Conservation (phyloP, 2,329 filamentous ascomycete genomes). For the Epichloe elymi region DNA sequence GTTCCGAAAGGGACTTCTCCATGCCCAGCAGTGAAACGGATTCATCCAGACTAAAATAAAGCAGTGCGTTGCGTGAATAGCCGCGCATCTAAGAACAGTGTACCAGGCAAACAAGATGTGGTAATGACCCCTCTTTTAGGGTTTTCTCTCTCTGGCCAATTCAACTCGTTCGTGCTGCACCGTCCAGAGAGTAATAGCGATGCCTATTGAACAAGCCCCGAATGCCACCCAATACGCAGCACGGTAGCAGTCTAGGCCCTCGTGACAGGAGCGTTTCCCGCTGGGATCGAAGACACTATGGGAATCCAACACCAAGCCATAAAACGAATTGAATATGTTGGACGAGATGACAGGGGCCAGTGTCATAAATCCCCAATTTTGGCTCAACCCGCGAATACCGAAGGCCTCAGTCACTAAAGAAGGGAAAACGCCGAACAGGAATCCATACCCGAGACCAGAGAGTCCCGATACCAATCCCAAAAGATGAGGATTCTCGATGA, state of each 20-base stretch:
- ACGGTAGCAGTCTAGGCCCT: constrained; percentile 70
- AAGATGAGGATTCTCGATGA: constrained; percentile 61
- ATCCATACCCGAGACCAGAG: constrained; percentile 82
- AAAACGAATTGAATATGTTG: constrained; percentile 86
- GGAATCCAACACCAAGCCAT: constrained; percentile 69
- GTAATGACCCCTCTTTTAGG: background rate
- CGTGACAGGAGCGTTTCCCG: constrained; percentile 60
- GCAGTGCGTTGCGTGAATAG: background rate
- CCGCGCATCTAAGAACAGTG: background rate
- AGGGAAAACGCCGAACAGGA: constrained; percentile 82
- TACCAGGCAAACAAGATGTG: background rate
- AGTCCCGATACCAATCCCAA: constrained; percentile 69
- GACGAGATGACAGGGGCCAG: constrained; percentile 76
- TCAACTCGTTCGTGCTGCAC: constrained; percentile 45
- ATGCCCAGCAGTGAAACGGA: no score
- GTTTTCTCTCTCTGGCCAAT: constrained; percentile 21
- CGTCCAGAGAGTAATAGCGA: constrained; percentile 56
- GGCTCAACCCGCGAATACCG: constrained; percentile 74
- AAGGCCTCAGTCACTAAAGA: constrained; percentile 84
- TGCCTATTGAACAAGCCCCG: constrained; percentile 53
- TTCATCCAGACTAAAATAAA: no score
- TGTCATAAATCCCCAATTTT: constrained; percentile 96
- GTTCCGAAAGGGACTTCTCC: no score
- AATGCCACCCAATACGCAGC: constrained; percentile 72
- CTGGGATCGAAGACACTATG: constrained; percentile 58